Percentiles rank a stretch among this genome's conserved stretches.
Conservation (phyloP, 345 rosid species). For the Mangifera indica region DNA sequence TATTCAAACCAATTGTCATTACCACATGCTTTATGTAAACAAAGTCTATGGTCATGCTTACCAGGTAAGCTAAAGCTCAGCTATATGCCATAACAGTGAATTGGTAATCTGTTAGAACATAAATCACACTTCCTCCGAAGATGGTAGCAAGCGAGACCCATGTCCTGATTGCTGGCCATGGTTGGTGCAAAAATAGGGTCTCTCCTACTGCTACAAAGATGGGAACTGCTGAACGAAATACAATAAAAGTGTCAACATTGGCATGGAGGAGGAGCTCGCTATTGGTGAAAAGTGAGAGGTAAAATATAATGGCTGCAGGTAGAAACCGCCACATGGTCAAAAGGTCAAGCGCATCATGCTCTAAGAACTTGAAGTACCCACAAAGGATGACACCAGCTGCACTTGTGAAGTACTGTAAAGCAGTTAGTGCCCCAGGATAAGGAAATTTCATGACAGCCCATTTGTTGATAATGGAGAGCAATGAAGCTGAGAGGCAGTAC, state of each 20-base stretch:
- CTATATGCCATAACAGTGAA: conserved; percentile 78
- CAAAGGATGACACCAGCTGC: conserved; percentile 72
- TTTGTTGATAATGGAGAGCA: conserved; percentile 94
- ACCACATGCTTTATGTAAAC: conserved; percentile 98
- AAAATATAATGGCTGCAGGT: conserved; percentile 91
- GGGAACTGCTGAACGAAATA: conserved; percentile 89
- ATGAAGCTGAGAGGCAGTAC: conserved; percentile 88
- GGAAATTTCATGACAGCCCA: conserved; percentile 98
- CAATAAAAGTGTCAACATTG: conserved; percentile 93
- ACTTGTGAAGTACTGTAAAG: conserved; percentile 87
- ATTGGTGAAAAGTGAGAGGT: conserved; percentile 87
- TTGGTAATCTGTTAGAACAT: conserved; percentile 84
- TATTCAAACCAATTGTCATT: conserved; percentile 88
- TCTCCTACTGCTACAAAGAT: conserved; percentile 95
- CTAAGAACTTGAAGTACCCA: conserved; percentile 58
- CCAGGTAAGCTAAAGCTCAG: conserved; percentile 86
- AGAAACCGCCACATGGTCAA: conserved; percentile 90
- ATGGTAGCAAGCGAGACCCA: conserved; percentile 81
- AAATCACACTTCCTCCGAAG: conserved; percentile 83
- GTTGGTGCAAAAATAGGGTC: conserved; percentile 75
- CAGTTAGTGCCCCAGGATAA: conserved; percentile 92
- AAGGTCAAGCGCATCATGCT: conserved; percentile 66
- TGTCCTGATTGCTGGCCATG: conserved; percentile 83
- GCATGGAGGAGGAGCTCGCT: conserved; percentile 98
- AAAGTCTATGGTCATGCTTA: conserved; percentile 95